Evolutionary conservation across 75 land plant species (phyloP).

Genomic region (Larix kaempferi): DNA sequence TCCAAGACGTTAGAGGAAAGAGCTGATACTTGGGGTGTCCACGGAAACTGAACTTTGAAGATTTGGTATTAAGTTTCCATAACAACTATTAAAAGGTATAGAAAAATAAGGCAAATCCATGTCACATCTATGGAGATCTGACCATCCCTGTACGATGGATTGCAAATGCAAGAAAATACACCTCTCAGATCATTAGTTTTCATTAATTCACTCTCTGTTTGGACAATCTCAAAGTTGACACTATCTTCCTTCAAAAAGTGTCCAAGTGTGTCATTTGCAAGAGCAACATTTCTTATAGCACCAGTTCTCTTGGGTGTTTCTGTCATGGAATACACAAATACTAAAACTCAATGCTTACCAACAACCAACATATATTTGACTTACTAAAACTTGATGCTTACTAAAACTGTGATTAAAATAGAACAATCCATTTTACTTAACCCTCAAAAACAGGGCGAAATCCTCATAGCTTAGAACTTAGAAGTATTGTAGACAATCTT

Average conservation of each 20-base stretch:
- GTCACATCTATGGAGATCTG: conserved; percentile 12
- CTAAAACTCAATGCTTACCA: conserved; percentile 87
- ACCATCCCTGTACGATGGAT: conserved; percentile 92
- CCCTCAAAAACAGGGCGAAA: conserved; percentile 78
- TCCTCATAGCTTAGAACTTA: conserved; percentile 94
- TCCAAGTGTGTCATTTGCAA: conserved; percentile 82
- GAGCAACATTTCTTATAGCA: conserved; percentile 75
- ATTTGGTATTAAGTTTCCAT: too few relatives aligned
- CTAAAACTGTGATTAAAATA: conserved; percentile 93
- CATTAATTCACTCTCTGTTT: conserved; percentile 70
- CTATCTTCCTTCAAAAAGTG: conserved; percentile 87
- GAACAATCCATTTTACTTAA: conserved; percentile 66
- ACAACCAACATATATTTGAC: conserved; percentile 65
- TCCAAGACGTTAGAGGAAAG: too few relatives aligned
- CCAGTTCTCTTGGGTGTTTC: conserved; percentile 93
- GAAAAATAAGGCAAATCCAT: too few relatives aligned
- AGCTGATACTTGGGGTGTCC: too few relatives aligned
- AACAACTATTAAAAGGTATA: too few relatives aligned
- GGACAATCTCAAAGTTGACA: conserved; percentile 89
- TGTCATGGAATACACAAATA: conserved; percentile 94
- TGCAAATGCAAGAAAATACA: conserved; percentile 92
- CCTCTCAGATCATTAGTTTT: conserved; percentile 86
- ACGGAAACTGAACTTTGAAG: too few relatives aligned
- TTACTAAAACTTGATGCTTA: too few relatives aligned
- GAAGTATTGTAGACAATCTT: conserved; percentile 86